Conservation (phyloP, 495 filamentous ascomycete species). For the Neurospora africana region DNA sequence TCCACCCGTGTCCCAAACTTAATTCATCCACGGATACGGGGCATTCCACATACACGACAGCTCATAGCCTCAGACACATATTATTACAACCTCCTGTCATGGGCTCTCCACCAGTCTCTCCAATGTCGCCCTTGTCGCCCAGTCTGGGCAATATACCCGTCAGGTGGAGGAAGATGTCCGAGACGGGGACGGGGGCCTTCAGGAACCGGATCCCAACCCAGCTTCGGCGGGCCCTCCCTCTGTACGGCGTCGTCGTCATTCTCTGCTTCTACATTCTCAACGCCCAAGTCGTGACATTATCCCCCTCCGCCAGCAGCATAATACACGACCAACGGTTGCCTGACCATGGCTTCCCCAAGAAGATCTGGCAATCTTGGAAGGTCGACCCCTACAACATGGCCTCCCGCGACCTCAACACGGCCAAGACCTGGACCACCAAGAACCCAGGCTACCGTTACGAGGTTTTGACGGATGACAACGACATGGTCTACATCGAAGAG, state of each 20-base stretch:
- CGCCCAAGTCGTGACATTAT: slow-evolving; percentile 16
- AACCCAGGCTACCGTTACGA: slow-evolving; percentile 52
- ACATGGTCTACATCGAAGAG: slow-evolving; percentile 43
- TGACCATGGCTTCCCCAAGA: slow-evolving; percentile 12
- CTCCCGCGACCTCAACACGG: slow-evolving; percentile 36
- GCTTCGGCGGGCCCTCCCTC: slow-evolving; percentile 16
- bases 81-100: background rate
- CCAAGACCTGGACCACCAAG: slow-evolving; percentile 44
- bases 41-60: background rate
- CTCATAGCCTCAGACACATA: background rate
- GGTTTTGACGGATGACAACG: slow-evolving; percentile 49
- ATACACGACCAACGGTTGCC: background rate
- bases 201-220: slow-evolving; percentile 22
- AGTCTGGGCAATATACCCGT: slow-evolving; percentile 10
- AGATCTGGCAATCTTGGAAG: slow-evolving; percentile 59
- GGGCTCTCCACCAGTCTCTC: slow-evolving; percentile 14
- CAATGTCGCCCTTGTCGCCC: slow-evolving; percentile 16
- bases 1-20: background rate
- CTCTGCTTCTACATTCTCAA: slow-evolving; percentile 28
- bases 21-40: background rate
- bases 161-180: slow-evolving; percentile 8
- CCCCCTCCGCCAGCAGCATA: background rate
- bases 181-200: slow-evolving; percentile 1
- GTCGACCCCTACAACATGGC: slow-evolving; percentile 44
- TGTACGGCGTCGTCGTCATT: slow-evolving; percentile 18